Base-by-base conservation (phyloP, 805 yeast genomes). In the Myxozyma vanderwaltii region DNA sequence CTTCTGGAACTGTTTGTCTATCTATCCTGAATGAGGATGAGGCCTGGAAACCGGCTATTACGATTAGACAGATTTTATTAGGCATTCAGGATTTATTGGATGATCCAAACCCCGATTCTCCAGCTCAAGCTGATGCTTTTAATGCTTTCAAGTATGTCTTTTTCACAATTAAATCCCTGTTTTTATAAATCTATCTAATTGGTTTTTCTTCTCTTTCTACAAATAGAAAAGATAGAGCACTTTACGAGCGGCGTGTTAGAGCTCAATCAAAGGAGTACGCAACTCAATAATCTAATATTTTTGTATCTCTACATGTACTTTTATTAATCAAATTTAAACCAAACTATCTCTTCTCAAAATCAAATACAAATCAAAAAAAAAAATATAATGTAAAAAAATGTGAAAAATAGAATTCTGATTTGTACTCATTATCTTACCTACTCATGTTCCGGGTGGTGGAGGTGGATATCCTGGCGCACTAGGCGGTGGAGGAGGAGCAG, bases 71-170 rank as follows among this genome's bases (percentile, higher is more conserved):
- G 71, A 86, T 94, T 59, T 86, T 88, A 1, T 76, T 91, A 62
- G 99, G 99, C 4, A 85, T 94, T 52, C 99, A 94, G 74, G 97
- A 91, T 72, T 79, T 94, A 56, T 78, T 94, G 61, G 89, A 88
- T 69, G 81, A 85, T 38, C 99, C 99, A 38, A 94, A 94, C 71
- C 96, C 96, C 23, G 86, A 86, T 63, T 91, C 97, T 0, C 99
- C 99, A 1, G 99, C 99, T 0, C 99, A 94, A 75, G 94, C 90
- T 66, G 96, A 96, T 2, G 98, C 99, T 1, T 94, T 91, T 89
- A 86, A 86, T 73, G 89, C 92, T 0, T 68, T 67, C 57, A 65
- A 59, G 63, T 59, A 51, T 12, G 61, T 24, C 19, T 27, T n/a
- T n/a, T n/a, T n/a, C n/a, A n/a, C n/a, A n/a, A n/a, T n/a, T n/a